Evolutionary conservation across 768 basidiomycete species (phyloP).

Genomic region (Rossbeevera mucosa): DNA sequence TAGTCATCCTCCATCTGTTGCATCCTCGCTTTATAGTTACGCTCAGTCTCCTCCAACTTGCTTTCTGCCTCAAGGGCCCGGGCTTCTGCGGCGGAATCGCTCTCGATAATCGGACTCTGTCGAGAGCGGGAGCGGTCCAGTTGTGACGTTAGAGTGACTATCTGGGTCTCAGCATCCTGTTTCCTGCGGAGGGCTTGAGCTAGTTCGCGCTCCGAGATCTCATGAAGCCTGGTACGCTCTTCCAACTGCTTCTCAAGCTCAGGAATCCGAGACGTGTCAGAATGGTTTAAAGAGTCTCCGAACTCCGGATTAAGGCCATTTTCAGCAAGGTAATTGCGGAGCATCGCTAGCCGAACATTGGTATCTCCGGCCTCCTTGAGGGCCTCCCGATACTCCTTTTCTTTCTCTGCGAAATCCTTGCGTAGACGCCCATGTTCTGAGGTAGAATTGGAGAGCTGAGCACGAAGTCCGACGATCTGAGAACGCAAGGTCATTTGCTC

Average conservation of each 20-base stretch:
- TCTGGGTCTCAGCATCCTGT: constrained; percentile 70
- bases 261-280: constrained; percentile 43
- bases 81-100: constrained; percentile 35
- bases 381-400: constrained; percentile 59
- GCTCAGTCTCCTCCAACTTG: constrained; percentile 75
- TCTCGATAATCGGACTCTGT: constrained; percentile 47
- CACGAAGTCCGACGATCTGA: constrained; percentile 70
- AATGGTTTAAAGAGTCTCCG: constrained; percentile 42
- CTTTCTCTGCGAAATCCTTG: constrained; percentile 64
- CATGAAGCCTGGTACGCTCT: constrained; percentile 67
- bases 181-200: constrained; percentile 60
- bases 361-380: constrained; percentile 63
- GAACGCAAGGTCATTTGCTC: constrained; percentile 63
- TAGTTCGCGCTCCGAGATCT: constrained; percentile 73
- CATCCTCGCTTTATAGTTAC: constrained; percentile 71
- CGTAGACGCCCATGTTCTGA: constrained; percentile 67
- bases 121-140: constrained; percentile 60
- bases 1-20: constrained; percentile 94
- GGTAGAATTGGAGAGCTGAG: constrained; percentile 63
- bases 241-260: constrained; percentile 78
- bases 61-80: constrained; percentile 68
- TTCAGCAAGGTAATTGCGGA: constrained; percentile 85
- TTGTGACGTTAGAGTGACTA: constrained; percentile 58
- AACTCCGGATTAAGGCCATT: constrained; percentile 80
- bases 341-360: constrained; percentile 67